phyloP scores from a whole-genome alignment of 352 stramenopile genomes.

The Globisporangium lucens region DNA sequence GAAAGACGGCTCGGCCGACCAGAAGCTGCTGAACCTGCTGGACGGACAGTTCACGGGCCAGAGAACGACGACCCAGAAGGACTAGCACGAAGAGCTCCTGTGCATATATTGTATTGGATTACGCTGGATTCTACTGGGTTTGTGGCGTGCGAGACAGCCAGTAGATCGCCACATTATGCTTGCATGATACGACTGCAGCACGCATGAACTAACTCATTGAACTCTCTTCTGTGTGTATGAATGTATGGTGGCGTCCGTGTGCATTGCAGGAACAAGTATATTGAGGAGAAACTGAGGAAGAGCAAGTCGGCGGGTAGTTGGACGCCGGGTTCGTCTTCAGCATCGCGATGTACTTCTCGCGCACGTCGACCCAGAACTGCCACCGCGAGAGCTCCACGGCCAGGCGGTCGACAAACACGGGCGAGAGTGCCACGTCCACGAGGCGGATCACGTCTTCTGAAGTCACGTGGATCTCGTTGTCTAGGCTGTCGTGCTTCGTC shows the following conservation, averaged over 20 bases:
- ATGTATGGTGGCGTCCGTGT: neutral
- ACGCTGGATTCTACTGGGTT: neutral
- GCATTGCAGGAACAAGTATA: slow-evolving; percentile 65
- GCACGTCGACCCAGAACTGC: slow-evolving; percentile 79
- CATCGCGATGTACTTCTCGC: slow-evolving; percentile 68
- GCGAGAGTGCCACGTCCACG: slow-evolving; percentile 70
- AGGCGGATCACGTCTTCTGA: slow-evolving; percentile 73
- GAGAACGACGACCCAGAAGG: slow-evolving; percentile 48
- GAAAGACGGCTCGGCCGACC: slow-evolving; percentile 54
- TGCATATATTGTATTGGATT: slow-evolving; percentile 19
- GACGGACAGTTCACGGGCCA: slow-evolving; percentile 82
- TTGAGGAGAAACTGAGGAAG: slow-evolving; percentile 69
- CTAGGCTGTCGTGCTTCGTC: slow-evolving; percentile 25
- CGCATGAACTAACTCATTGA: neutral
- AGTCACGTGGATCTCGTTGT: slow-evolving; percentile 62
- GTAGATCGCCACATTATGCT: neutral
- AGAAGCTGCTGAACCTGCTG: slow-evolving; percentile 73
- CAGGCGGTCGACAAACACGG: slow-evolving; percentile 68
- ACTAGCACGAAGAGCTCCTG: slow-evolving; percentile 78
- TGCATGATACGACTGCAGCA: neutral
- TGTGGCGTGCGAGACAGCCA: neutral
- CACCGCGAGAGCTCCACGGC: slow-evolving; percentile 61
- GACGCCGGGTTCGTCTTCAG: slow-evolving; percentile 23
- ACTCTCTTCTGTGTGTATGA: neutral
- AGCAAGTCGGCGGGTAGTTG: slow-evolving; percentile 21